phyloP scores from a whole-genome alignment of 2,329 filamentous ascomycete species.

The Stachybotrys elegans region DNA sequence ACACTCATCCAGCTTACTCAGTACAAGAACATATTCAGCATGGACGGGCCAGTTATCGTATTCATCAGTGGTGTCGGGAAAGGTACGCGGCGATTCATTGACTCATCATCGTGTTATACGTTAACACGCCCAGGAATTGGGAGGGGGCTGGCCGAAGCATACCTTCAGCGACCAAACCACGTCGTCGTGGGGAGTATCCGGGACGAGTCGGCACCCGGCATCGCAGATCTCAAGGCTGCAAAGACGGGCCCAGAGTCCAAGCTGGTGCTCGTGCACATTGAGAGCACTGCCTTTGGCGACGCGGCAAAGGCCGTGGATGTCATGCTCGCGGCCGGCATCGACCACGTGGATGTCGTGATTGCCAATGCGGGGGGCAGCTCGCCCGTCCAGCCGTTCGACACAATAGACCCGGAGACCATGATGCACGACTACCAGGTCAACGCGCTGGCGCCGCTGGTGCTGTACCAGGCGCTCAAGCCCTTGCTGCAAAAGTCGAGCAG shows the following conservation, averaged over 20 bases:
- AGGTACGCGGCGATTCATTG: neutral
- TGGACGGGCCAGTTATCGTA: too few species aligned
- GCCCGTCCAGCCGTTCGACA: neutral
- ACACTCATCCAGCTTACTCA: too few species aligned
- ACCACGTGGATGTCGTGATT: constrained; percentile 23
- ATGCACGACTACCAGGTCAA: neutral
- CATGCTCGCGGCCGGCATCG: constrained; percentile 18
- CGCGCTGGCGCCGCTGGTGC: constrained; percentile 18
- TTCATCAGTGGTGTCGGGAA: neutral
- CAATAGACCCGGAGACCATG: neutral
- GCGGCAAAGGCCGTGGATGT: constrained; percentile 20
- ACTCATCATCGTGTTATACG: neutral
- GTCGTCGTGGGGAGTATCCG: constrained; percentile 32
- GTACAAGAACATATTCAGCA: too few species aligned
- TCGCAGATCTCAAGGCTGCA: constrained; percentile 14
- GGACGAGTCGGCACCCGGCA: neutral
- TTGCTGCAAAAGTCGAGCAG: constrained; percentile 23
- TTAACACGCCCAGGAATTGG: neutral
- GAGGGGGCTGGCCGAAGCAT: constrained; percentile 9
- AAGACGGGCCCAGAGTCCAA: constrained; percentile 17
- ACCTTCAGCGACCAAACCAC: constrained; percentile 29
- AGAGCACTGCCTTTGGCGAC: constrained; percentile 20
- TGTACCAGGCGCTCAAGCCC: constrained; percentile 24
- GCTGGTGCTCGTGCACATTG: constrained; percentile 24
- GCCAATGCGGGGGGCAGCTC: constrained; percentile 15